Evolutionary conservation across 2,329 filamentous ascomycete species (phyloP).

Genomic region (Aureobasidium melanogenum): DNA sequence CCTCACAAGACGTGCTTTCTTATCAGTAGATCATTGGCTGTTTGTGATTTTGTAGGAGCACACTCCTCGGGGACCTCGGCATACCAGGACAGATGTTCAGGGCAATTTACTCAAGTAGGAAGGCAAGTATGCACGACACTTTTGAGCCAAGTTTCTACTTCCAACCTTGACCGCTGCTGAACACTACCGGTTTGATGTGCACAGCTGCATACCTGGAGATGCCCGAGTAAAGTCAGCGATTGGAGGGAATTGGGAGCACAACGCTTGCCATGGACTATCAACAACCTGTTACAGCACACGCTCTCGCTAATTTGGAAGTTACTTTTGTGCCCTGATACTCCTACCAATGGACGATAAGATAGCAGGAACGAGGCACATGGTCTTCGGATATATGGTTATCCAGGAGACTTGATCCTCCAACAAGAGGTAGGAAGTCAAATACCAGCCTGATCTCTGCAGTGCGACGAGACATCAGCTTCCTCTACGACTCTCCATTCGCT

Average conservation of each 20-base stretch:
- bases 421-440: background rate
- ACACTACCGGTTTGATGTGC: background rate
- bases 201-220: background rate
- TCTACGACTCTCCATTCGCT: background rate
- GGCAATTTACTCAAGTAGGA: background rate
- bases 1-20: background rate
- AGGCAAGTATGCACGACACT: constrained; percentile 10
- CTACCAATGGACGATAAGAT: background rate
- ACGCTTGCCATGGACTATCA: background rate
- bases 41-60: background rate
- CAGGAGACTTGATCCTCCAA: background rate
- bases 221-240: background rate
- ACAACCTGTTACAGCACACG: background rate
- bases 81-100: background rate
- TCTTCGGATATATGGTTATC: background rate
- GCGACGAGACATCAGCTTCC: background rate
- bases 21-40: constrained; percentile 5
- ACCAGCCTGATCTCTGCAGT: background rate
- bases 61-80: background rate
- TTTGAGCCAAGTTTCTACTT: background rate
- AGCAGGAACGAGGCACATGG: background rate
- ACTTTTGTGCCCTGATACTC: background rate
- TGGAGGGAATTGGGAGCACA: background rate
- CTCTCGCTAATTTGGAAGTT: background rate
- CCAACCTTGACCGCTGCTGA: background rate